These are phyloP conservation scores for Blakeslea trispora DNA, from an alignment of 371 early-diverging fungal genomes.

Conservation along the genomic window DNA sequence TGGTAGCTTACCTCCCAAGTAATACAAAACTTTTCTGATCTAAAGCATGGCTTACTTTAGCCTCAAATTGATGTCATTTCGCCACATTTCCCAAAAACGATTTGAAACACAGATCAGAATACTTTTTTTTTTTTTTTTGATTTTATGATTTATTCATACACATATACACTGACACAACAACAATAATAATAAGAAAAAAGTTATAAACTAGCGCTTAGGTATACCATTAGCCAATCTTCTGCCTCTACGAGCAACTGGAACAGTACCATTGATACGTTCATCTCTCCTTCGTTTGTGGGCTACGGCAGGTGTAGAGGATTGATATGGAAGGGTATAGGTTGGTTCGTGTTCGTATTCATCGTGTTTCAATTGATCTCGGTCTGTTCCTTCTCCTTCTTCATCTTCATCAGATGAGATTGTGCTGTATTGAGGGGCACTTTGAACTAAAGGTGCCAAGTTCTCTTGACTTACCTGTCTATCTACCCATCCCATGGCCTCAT, in stretches of 20 bases:
- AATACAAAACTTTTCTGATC: too few species aligned
- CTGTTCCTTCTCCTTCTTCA: background rate
- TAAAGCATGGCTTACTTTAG: too few species aligned
- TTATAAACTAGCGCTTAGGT: background rate
- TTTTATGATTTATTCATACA: too few species aligned
- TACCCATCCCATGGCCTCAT: background rate
- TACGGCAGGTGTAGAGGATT: background rate
- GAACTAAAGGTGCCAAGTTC: background rate
- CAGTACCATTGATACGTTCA: background rate
- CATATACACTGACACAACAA: too few species aligned
- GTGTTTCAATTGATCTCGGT: background rate
- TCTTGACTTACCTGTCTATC: background rate
- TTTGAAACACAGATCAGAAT: too few species aligned
- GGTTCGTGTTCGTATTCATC: slow-evolving; percentile 1
- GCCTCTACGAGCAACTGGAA: slow-evolving; percentile 4
- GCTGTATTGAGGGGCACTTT: background rate
- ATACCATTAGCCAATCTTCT: background rate
- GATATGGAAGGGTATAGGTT: background rate
- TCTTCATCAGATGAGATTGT: background rate
- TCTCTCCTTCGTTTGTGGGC: background rate
- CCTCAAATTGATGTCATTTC: too few species aligned
- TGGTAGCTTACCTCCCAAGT: too few species aligned
- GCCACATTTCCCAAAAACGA: too few species aligned
- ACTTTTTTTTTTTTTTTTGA: too few species aligned
- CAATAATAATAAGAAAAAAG: too few species aligned